Evolutionary conservation across 1,284 basidiomycete genomes (phyloP).

Genomic region (Cryptococcus deneoformans): DNA sequence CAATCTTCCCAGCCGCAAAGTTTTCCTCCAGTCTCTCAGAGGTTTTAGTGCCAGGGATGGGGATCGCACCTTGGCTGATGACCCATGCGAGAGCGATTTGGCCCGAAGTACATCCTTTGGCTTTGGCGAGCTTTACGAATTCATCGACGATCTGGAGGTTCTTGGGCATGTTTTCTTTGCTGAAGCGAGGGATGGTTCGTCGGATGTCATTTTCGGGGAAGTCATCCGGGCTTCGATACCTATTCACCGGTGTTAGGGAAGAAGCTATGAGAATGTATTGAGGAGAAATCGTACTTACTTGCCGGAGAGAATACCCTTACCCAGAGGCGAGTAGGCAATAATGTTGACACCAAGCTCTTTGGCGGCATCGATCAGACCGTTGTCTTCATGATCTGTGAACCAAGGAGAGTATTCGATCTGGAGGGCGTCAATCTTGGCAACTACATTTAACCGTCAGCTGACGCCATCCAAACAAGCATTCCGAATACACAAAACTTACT

Average conservation of each 20-base stretch:
- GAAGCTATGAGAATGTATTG: neutral
- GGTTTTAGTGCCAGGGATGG: constrained; percentile 48
- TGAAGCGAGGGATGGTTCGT: constrained; percentile 38
- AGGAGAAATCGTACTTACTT: constrained; percentile 11
- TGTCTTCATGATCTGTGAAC: constrained; percentile 48
- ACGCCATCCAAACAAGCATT: neutral
- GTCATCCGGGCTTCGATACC: constrained; percentile 17
- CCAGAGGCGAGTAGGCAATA: constrained; percentile 47
- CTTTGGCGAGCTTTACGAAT: constrained; percentile 32
- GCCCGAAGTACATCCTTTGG: constrained; percentile 42
- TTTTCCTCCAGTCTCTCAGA: constrained; percentile 44
- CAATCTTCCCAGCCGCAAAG: constrained; percentile 32
- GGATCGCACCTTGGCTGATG: constrained; percentile 45
- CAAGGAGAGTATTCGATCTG: constrained; percentile 53
- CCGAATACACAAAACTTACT: constrained; percentile 23
- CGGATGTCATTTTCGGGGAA: constrained; percentile 41
- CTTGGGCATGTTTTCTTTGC: constrained; percentile 39
- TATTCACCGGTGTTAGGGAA: neutral
- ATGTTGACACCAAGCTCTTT: constrained; percentile 46
- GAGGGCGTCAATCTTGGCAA: constrained; percentile 49
- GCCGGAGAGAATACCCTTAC: constrained; percentile 50
- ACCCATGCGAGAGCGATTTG: constrained; percentile 53
- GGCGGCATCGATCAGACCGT: constrained; percentile 49
- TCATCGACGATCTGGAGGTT: constrained; percentile 43
- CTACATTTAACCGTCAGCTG: constrained; percentile 24